Base-by-base conservation (phyloP, 2,329 filamentous ascomycete species). In the Fusarium coicis region DNA sequence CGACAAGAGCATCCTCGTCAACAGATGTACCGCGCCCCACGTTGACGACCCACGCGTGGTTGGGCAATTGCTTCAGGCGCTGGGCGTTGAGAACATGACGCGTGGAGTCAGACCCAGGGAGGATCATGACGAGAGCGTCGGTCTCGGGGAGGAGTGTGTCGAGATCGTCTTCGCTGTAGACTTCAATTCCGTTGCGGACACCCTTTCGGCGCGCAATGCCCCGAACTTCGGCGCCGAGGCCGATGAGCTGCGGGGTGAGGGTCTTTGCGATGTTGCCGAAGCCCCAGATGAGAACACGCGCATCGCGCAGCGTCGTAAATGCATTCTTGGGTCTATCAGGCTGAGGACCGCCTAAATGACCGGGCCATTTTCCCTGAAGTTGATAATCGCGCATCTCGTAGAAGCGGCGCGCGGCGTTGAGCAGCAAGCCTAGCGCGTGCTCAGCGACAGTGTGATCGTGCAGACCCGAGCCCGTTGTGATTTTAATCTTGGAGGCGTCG, bases 61-160 rank as follows among this genome's bases (percentile, higher is more conserved):
- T 85, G 42, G 89, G 89, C 68, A 91, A 80, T 50, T 86, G 77
- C 71, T 80, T 82, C 49, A 91, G 77, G 12, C 88, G 80, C 79
- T 89, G 87, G 34, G 83, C 84, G 73, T 87, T 88, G 66, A 91
- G 83, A 4, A 83, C 88, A 74, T 91, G 81, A 40, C 81, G 82
- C 32, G 89, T 91, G n/a, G 84, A 82, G 14, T 86, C 87, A 40
- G 85, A 86, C 0, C 89, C 89, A 0, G 89, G 89, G 12, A 91
- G 83, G 70, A 91, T 91, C 90, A 92, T 91, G 74, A 92, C 89
- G n/a, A 92, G 83, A 0, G 89, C 90, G 75, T 92, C 90, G 0
- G 89, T 91, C 78, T 86, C 76, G 37, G 85, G 82, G 40, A 92
- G 83, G 37, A 91, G 79, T 70, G 87, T 81, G 9, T 85, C 68